phyloP scores from a whole-genome alignment of 257 asterid genomes.

The Lithospermum erythrorhizon region DNA sequence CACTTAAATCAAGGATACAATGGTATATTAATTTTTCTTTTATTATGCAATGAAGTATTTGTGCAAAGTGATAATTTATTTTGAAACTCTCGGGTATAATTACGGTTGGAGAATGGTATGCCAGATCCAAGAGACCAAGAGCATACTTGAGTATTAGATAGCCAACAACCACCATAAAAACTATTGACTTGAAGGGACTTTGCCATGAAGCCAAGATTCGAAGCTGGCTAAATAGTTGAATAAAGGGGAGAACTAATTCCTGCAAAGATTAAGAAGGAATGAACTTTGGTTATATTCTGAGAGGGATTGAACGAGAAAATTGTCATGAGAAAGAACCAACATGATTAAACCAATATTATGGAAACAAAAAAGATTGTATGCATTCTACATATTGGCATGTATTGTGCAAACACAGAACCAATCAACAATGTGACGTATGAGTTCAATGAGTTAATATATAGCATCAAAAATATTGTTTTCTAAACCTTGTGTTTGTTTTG shows the following conservation, averaged over 20 bases:
- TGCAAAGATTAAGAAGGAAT: constrained; percentile 20
- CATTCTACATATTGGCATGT: too few species aligned
- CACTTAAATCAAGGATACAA: too few species aligned
- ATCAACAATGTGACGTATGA: too few species aligned
- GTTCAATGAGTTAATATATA: too few species aligned
- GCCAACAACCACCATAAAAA: constrained; percentile 48
- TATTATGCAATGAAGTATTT: too few species aligned
- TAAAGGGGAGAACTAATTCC: constrained; percentile 74
- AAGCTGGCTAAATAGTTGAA: constrained; percentile 30
- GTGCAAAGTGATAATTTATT: not conserved
- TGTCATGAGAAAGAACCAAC: not conserved
- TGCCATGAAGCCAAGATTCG: constrained; percentile 65
- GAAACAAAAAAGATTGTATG: too few species aligned
- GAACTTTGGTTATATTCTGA: constrained; percentile 7
- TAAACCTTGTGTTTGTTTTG: too few species aligned
- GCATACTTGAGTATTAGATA: constrained; percentile 45
- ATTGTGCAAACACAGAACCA: too few species aligned
- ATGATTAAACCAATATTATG: not conserved
- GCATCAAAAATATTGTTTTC: too few species aligned
- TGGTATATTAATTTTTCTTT: too few species aligned
- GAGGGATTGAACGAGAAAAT: not conserved
- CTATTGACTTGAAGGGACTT: constrained; percentile 57
- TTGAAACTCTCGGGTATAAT: not conserved
- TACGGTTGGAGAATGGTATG: not conserved
- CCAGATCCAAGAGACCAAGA: not conserved